Base-by-base conservation (phyloP, 2,329 filamentous ascomycete species). In the Fusarium tjaetaba region DNA sequence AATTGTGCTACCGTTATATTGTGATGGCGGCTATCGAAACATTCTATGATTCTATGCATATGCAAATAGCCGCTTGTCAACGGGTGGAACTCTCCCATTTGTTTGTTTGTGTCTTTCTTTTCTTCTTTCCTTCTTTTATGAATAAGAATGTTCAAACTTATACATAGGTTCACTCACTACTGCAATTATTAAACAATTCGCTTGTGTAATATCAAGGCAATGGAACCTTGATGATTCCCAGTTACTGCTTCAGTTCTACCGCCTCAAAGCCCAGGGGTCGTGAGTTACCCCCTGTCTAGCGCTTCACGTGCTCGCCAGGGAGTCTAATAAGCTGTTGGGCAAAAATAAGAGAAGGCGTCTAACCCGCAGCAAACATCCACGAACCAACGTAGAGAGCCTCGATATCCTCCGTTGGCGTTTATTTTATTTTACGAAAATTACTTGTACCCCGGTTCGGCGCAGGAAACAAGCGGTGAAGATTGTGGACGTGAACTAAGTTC, bases 1-100 rank as follows among this genome's bases (percentile, higher is more conserved):
- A 41, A 41, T 39, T 59, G 59, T 70, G 59, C 57, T 32, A 51
- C 71, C 51, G 49, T 55, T 72, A 64, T 51, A 63, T 43, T 39
- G 49, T 61, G 48, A 48, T 42, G 66, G 71, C 70, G 71, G 67
- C 67, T 73, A 72, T 71, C 59, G 55, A 74, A 73, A 68, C 71
- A 32, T 46, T 61, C 28, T 11, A 58, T 20, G 36, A 49, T 59
- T 72, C 41, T 57, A 32, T 72, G 49, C 64, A 61, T 71, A 63
- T 71, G 53, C 62, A 63, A n/a, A 55, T 68, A 71, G 45, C 59
- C 71, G 51, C 58, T 60, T 36, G 36, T 53, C 46, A 45, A 15
- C 41, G 18, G 26, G 26, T 59, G 30, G 7, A 51, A 36, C 22
- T 22, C 32, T 32, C 56, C 38, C 24, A 5, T n/a, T 34, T 48